A percentile compares a stretch with the other conserved stretches of the same genome.
Conservation (phyloP, 73 alveolate genomes). For the Stentor coeruleus region DNA sequence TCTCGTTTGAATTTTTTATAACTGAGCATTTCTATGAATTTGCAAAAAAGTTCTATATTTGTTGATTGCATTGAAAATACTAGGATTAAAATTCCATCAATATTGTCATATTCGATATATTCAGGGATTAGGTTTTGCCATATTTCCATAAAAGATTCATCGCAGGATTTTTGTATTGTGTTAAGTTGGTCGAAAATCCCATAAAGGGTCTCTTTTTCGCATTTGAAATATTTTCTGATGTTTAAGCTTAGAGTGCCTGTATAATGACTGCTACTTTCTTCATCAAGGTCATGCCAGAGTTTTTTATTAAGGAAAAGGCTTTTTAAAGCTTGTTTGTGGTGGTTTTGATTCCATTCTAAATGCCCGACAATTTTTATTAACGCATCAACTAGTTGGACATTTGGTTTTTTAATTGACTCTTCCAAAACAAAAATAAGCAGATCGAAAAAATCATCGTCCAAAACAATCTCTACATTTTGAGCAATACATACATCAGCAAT, state of each 20-base stretch:
- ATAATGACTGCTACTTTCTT: neutral
- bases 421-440: neutral
- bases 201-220: neutral
- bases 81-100: slow-evolving; percentile 20
- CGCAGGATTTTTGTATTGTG: neutral
- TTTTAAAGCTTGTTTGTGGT: neutral
- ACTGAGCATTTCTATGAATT: neutral
- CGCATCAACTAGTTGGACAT: neutral
- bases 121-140: neutral
- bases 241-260: slow-evolving; percentile 6
- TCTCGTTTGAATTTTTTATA: neutral
- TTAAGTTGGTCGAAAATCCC: neutral
- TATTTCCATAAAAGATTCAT: neutral
- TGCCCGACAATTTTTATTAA: neutral
- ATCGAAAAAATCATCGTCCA: neutral
- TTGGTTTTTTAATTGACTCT: neutral
- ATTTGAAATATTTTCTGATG: neutral
- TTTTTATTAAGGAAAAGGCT: slow-evolving; percentile 12
- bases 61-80: neutral
- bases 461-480: neutral
- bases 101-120: neutral
- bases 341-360: neutral
- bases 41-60: neutral
- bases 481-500: slow-evolving; percentile 4
- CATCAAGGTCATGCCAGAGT: neutral